phyloP scores from a whole-genome alignment of 1,284 basidiomycete species.

The Athelia sp. region DNA sequence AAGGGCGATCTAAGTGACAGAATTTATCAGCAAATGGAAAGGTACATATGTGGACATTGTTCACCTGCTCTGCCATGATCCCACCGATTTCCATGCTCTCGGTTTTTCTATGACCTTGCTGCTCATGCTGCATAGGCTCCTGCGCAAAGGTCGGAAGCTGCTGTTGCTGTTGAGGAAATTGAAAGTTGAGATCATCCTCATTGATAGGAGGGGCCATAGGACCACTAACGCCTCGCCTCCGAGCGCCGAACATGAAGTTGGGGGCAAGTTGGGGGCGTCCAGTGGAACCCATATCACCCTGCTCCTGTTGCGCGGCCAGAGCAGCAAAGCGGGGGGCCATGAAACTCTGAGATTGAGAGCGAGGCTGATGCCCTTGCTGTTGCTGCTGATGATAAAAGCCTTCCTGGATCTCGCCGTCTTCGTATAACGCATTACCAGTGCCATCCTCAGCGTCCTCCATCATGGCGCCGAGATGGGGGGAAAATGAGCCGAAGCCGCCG shows the following conservation, averaged over 20 bases:
- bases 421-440: conserved; percentile 38
- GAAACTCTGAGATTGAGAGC: conserved; percentile 76
- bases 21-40: conserved; percentile 9
- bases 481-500: conserved; percentile 61
- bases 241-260: conserved; percentile 81
- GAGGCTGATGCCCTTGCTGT: conserved; percentile 52
- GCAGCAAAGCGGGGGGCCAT: conserved; percentile 85
- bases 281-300: conserved; percentile 67
- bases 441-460: conserved; percentile 73
- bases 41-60: background rate
- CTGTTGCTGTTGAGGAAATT: conserved; percentile 73
- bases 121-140: conserved; percentile 34
- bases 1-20: conserved; percentile 64
- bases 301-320: conserved; percentile 74
- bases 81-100: conserved; percentile 76
- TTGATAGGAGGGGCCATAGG: conserved; percentile 69
- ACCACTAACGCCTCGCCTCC: conserved; percentile 46
- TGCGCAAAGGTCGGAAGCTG: conserved; percentile 30
- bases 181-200: conserved; percentile 75
- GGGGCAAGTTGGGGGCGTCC: conserved; percentile 88
- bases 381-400: conserved; percentile 26
- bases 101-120: conserved; percentile 43
- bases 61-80: conserved; percentile 92
- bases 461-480: conserved; percentile 77
- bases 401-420: conserved; percentile 76